phyloP scores from a whole-genome alignment of 768 basidiomycete species.

The Suillus ampliporus region DNA sequence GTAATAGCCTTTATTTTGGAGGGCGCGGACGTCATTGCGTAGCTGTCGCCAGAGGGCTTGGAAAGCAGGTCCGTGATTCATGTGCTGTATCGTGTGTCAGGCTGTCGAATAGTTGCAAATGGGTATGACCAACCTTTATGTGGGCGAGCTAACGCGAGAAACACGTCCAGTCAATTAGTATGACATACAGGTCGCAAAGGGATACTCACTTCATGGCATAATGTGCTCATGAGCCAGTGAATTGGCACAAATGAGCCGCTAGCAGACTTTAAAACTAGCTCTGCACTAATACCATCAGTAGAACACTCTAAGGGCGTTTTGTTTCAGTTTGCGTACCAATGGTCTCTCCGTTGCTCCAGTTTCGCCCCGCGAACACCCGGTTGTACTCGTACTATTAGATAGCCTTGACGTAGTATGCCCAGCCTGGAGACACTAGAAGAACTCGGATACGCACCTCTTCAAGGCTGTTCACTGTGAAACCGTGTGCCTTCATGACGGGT shows the following conservation, averaged over 20 bases:
- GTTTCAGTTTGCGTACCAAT: conserved; percentile 53
- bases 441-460: conserved; percentile 66
- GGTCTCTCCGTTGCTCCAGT: conserved; percentile 86
- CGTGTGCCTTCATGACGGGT: conserved; percentile 82
- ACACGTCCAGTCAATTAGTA: conserved; percentile 12
- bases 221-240: conserved; percentile 73
- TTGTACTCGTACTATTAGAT: conserved; percentile 80
- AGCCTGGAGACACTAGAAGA: background rate
- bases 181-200: conserved; percentile 7
- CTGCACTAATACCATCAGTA: conserved; percentile 41
- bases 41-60: conserved; percentile 77
- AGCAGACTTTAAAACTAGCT: conserved; percentile 72
- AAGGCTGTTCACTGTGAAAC: conserved; percentile 75
- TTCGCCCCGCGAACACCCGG: conserved; percentile 77
- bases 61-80: conserved; percentile 80
- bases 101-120: background rate
- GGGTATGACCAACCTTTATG: conserved; percentile 60
- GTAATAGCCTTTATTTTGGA: conserved; percentile 81
- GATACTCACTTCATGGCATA: conserved; percentile 79
- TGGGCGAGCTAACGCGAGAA: conserved; percentile 67
- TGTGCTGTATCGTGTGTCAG: conserved; percentile 53
- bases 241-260: conserved; percentile 66
- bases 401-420: conserved; percentile 3
- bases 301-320: background rate
- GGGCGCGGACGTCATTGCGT: conserved; percentile 63